A percentile compares a stretch with the other conserved stretches of the same genome.
Evolutionary conservation across 768 basidiomycete species (phyloP).

Genomic region (Boletus vermiculosoides): DNA sequence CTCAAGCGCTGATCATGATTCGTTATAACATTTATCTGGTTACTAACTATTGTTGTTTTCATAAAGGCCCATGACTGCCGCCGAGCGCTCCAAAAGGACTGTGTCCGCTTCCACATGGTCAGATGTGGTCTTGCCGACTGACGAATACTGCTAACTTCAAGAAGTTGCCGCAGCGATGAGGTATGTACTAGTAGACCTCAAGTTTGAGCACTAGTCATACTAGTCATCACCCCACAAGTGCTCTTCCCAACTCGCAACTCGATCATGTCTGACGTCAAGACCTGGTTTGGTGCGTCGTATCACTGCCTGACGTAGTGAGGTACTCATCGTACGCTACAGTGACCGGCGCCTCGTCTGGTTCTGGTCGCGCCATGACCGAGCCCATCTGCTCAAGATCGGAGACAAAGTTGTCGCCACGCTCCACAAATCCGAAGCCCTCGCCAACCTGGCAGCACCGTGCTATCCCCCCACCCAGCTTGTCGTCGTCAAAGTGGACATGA

Average conservation of each 20-base stretch:
- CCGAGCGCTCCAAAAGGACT: too few species aligned
- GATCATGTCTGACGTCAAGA: slow-evolving; percentile 17
- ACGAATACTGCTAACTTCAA: neutral
- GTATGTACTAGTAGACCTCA: neutral
- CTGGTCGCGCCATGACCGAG: slow-evolving; percentile 37
- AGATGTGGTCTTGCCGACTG: neutral
- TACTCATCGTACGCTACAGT: slow-evolving; percentile 6
- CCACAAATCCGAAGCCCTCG: slow-evolving; percentile 36
- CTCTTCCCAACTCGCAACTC: neutral
- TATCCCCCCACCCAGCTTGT: slow-evolving; percentile 29
- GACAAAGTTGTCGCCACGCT: slow-evolving; percentile 44
- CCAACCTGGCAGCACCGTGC: slow-evolving; percentile 22
- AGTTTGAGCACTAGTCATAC: neutral
- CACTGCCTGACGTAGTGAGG: too few species aligned
- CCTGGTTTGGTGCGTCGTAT: slow-evolving; percentile 18
- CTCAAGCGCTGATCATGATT: too few species aligned
- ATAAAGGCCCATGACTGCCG: too few species aligned
- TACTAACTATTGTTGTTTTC: too few species aligned
- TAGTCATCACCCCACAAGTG: neutral
- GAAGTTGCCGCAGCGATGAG: neutral
- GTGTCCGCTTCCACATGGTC: too few species aligned
- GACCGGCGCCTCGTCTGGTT: slow-evolving; percentile 40
- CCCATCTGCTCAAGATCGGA: slow-evolving; percentile 33
- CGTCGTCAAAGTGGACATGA: slow-evolving; percentile 35
- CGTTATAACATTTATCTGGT: too few species aligned